Evolutionary conservation across 2,329 filamentous ascomycete species (phyloP).

Genomic region (Verticillium tricorpus): DNA sequence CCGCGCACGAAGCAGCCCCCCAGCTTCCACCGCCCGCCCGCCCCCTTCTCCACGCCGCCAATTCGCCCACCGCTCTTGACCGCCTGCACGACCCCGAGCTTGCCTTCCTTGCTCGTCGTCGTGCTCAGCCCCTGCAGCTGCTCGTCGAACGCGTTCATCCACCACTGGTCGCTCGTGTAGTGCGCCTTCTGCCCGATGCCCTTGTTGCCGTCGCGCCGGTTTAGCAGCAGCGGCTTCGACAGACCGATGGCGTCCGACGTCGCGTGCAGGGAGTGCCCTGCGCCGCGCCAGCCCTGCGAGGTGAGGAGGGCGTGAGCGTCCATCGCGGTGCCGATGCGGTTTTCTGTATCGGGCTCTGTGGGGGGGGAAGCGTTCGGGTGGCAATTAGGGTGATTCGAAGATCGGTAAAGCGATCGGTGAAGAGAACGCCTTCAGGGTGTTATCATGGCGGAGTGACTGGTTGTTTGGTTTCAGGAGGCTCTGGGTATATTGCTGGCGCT

Average conservation of each 20-base stretch:
- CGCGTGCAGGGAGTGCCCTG: conserved; percentile 81
- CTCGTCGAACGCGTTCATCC: conserved; percentile 91
- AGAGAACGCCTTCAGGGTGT: background rate
- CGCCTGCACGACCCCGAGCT: conserved; percentile 53
- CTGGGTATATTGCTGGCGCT: background rate
- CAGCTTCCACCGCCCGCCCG: conserved; percentile 56
- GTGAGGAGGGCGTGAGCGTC: conserved; percentile 79
- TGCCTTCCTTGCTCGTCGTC: conserved; percentile 50
- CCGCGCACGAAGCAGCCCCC: conserved; percentile 85
- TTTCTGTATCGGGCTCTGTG: background rate
- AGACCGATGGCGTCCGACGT: conserved; percentile 70
- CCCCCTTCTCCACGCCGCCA: conserved; percentile 50
- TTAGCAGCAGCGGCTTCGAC: conserved; percentile 75
- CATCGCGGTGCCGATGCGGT: conserved; percentile 45
- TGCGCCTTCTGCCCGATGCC: conserved; percentile 76
- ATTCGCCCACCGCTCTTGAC: conserved; percentile 48
- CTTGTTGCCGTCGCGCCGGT: conserved; percentile 74
- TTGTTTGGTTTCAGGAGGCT: background rate
- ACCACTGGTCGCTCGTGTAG: conserved; percentile 81
- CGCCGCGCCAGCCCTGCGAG: conserved; percentile 84
- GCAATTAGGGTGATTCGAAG: background rate
- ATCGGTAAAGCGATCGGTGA: background rate
- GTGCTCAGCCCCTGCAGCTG: conserved; percentile 77
- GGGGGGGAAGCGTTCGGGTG: background rate
- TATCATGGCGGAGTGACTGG: conserved; percentile 1